Evolutionary conservation across 257 asterid genomes (phyloP), one percentile per base, ranked within the genome.

Genomic region (Nicotiana otophora): DNA sequence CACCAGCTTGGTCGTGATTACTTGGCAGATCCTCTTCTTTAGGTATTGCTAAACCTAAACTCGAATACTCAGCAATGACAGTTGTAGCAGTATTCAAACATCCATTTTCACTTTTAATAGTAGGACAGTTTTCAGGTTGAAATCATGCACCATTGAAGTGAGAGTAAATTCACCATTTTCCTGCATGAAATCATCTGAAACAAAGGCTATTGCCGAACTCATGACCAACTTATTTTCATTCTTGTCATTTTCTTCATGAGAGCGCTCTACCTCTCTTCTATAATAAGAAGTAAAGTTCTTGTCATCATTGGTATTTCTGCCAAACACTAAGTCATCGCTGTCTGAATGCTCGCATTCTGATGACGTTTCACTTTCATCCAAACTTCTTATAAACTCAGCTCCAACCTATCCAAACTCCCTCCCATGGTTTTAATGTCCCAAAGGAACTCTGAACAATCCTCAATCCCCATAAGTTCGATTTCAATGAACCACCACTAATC

Each of bases 301-400:
- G 84, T 88, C 97, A 80, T 87, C 91, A 80, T 92, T 93, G 82
- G 91, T 90, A 53, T 87, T 92, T 83, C 89, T 84, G 80, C 97
- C 99, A 85, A 83, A 94, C 97, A 95, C 92, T 8, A 98, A 96
- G 85, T 92, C 95, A 69, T 92, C 97, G 51, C 92, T 97, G 65
- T 93, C 97, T 19, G 98, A 95, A 81, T 89, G 91, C 42, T 89
- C 98, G 70, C 83, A 39, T 86, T 91, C 88, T 15, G 92, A 87
- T 3, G 91, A 89, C 26, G 84, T 82, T 82, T 89, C 95, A 77
- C 85, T 87, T 74, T 89, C 93, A 85, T 90, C 90, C 9, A 83
- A 87, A 87, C 88, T 74, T 84, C 84, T 86, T 81, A 80, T 84
- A 80, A 33, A 81, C 80, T 89, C 87, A 31, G 70, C 88, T 15